A percentile compares a stretch with the other conserved stretches of the same genome.
Conservation (phyloP, 139 green algal species). For the Yamagishiella unicocca region DNA sequence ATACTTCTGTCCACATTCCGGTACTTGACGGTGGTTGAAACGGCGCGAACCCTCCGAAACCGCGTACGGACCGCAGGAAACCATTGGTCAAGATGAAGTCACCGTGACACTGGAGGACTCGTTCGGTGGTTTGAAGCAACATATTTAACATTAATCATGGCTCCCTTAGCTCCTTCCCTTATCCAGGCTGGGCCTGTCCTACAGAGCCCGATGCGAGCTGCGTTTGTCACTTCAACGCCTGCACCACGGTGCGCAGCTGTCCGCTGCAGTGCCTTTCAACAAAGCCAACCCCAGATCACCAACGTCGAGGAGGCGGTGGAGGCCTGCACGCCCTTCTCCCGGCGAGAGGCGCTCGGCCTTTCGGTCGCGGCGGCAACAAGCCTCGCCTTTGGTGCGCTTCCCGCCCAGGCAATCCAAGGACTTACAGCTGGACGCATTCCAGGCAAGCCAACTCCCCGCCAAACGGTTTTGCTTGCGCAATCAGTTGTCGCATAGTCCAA, state of each 20-base stretch:
- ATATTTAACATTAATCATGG: too few species aligned
- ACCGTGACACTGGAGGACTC: not conserved
- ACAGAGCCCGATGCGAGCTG: not conserved
- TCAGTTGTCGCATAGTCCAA: not conserved
- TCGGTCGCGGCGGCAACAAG: not conserved
- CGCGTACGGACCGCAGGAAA: not conserved
- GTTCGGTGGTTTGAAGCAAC: not conserved
- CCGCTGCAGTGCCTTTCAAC: too few species aligned
- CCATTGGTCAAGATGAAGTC: constrained; percentile 3
- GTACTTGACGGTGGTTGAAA: not conserved
- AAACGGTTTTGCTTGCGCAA: not conserved
- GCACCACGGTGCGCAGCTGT: too few species aligned
- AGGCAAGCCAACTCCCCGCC: constrained; percentile 53
- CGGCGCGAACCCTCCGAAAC: not conserved
- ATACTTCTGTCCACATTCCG: too few species aligned
- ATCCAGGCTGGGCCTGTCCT: not conserved
- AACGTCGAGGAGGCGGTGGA: too few species aligned
- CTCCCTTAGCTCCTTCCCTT: too few species aligned
- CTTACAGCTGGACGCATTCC: constrained; percentile 86
- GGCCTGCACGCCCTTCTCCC: not conserved
- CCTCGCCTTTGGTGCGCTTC: not conserved
- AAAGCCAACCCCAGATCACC: too few species aligned
- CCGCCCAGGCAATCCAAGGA: constrained; percentile 79
- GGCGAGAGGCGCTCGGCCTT: constrained; percentile 8
- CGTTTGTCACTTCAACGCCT: not conserved